Evolutionary conservation across 169 alveolate species (phyloP), one percentile per base, ranked within the genome.

Genomic region (Babesia bovis): DNA sequence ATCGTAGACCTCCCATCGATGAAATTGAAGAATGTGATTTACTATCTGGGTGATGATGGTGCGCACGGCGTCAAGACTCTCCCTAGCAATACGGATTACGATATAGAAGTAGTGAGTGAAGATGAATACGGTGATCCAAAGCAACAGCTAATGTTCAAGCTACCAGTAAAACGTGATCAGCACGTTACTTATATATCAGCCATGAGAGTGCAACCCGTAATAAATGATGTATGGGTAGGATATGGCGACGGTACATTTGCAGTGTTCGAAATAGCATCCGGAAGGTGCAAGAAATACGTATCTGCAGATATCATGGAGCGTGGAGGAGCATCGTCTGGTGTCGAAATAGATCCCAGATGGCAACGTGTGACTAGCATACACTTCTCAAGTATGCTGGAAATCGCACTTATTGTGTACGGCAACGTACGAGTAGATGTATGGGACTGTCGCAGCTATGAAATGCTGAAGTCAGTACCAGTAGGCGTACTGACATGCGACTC

Each of bases 201-300:
- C 63, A 41, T 81, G 47, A 51, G 58, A 42, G 40, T 44, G 26
- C 57, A 72, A 25, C 49, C 68, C 32, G 55, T 42, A 47, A 23
- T 57, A 30, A 66, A 68, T 40, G 84, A 71, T 73, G 71, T 81
- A 23, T 78, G 86, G 86, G 86, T 78, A 15, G 86, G 83, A 10
- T 78, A 78, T 53, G 86, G 86, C 9, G 77, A 78, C 59, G 81
- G 76, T 33, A 40, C 84, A 50, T 78, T 78, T 40, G 86, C 86
- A 13, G 71, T 78, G n/a, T 67, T 65, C 61, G 68, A 56, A 21
- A 38, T 56, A 17, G 49, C 60, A 25, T 50, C 71, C 15, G 77
- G 77, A 9, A 72, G 23, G 21, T 65, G 74, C 69, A 51, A 78
- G 53, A 65, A 13, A 33, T 57, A 55, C 25, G 69, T 53, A 28